Evolutionary conservation across 2,329 filamentous ascomycete species (phyloP).

Genomic region (Neopestalotiopsis sp.): DNA sequence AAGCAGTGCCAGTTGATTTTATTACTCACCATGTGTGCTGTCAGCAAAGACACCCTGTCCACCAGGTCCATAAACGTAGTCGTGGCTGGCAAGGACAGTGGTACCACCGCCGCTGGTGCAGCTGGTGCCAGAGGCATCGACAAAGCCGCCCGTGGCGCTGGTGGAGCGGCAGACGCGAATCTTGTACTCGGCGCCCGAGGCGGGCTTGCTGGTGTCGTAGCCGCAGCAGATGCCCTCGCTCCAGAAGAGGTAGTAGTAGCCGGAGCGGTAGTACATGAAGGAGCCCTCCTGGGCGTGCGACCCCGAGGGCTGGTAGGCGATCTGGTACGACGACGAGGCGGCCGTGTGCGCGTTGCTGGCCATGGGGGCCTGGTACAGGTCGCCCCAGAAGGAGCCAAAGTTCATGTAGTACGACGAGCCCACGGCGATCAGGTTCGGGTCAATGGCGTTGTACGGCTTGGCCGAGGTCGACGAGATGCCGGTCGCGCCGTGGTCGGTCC

Average conservation of each 20-base stretch:
- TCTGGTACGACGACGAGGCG: conserved; percentile 44
- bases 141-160: conserved; percentile 58
- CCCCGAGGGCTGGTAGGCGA: conserved; percentile 59
- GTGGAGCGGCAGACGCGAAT: conserved; percentile 68
- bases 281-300: conserved; percentile 61
- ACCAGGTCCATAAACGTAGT: conserved; percentile 65
- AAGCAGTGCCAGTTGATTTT: too few relatives aligned
- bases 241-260: conserved; percentile 70
- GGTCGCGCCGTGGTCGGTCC: conserved; percentile 63
- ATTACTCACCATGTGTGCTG: conserved; percentile 36
- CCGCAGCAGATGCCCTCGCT: conserved; percentile 66
- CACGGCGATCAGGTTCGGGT: conserved; percentile 55
- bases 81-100: conserved; percentile 62
- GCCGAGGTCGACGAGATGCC: conserved; percentile 52
- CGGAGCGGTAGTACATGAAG: conserved; percentile 59
- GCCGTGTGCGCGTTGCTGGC: conserved; percentile 37
- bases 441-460: conserved; percentile 66
- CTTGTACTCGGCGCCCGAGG: conserved; percentile 67
- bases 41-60: conserved; percentile 66
- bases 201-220: conserved; percentile 57
- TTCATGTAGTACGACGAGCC: conserved; percentile 53
- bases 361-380: conserved; percentile 66
- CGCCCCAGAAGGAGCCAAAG: conserved; percentile 74
- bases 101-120: conserved; percentile 65
- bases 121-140: conserved; percentile 57